Percentiles rank a stretch among this genome's conserved stretches.
Evolutionary conservation across 306 rosid genomes (phyloP).

Genomic region (Corylus avellana): DNA sequence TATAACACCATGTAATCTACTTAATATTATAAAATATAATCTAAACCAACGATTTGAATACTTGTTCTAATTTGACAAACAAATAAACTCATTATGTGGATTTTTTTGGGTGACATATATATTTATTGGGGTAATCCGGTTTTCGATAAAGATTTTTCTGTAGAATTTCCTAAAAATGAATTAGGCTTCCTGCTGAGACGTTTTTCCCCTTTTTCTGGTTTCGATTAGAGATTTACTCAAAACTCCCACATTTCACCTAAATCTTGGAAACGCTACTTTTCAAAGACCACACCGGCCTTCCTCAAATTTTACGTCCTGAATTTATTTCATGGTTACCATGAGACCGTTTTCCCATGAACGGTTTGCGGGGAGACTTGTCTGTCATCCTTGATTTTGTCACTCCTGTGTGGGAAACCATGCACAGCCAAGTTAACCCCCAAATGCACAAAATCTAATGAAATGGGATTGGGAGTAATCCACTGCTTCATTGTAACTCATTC

Average conservation of each 20-base stretch:
- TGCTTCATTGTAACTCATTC: no score
- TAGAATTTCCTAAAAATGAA: background rate
- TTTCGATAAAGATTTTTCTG: constrained; percentile 27
- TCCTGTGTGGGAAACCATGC: constrained; percentile 31
- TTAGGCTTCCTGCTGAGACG: background rate
- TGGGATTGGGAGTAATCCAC: no score
- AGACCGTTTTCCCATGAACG: constrained; percentile 29
- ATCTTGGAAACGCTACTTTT: constrained; percentile 39
- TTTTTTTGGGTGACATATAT: no score
- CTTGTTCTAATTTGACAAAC: no score
- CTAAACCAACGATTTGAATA: no score
- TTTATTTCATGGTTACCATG: constrained; percentile 1
- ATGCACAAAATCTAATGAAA: background rate
- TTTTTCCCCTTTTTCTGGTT: constrained; percentile 1
- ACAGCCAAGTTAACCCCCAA: background rate
- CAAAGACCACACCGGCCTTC: constrained; percentile 38
- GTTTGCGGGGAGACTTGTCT: background rate
- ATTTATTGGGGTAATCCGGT: no score
- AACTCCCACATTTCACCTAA: constrained; percentile 26
- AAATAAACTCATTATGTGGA: no score
- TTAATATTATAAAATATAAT: no score
- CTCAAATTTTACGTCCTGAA: constrained; percentile 12
- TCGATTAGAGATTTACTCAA: constrained; percentile 13
- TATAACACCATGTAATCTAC: no score
- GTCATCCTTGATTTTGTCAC: constrained; percentile 21